Conservation (phyloP, 2,329 filamentous ascomycete species). For the Xylaria sp. region DNA sequence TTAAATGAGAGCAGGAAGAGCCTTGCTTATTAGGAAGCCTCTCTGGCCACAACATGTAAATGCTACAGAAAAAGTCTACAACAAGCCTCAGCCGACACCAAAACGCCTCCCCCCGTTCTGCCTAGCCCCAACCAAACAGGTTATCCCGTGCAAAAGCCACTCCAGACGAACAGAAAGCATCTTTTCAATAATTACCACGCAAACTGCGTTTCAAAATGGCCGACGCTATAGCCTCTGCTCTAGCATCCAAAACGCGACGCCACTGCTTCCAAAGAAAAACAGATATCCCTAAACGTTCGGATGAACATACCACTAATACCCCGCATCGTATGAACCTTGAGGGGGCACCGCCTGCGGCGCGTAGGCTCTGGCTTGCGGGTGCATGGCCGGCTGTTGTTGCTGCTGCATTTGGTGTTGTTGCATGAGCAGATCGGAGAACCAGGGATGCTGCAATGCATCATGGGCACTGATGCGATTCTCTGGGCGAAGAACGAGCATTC, state of each 20-base stretch:
- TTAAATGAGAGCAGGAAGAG: not conserved
- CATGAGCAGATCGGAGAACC: slow-evolving; percentile 82
- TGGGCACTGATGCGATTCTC: slow-evolving; percentile 90
- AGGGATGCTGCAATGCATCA: slow-evolving; percentile 88
- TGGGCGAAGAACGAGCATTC: slow-evolving; percentile 92
- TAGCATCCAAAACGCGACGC: slow-evolving; percentile 1
- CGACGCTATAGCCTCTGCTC: not conserved
- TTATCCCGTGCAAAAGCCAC: slow-evolving; percentile 9
- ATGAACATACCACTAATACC: slow-evolving; percentile 40
- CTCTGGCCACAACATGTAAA: slow-evolving; percentile 30
- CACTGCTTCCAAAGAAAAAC: not conserved
- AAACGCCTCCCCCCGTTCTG: slow-evolving; percentile 31
- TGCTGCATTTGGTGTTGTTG: slow-evolving; percentile 62
- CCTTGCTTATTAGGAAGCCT: slow-evolving; percentile 14
- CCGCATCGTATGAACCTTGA: slow-evolving; percentile 44
- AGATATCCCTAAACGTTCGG: not conserved
- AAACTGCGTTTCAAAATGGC: not conserved
- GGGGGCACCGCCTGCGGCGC: slow-evolving; percentile 45
- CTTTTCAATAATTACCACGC: slow-evolving; percentile 3
- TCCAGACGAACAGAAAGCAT: slow-evolving; percentile 9
- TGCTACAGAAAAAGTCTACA: slow-evolving; percentile 31
- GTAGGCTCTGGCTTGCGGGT: slow-evolving; percentile 53
- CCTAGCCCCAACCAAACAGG: slow-evolving; percentile 11
- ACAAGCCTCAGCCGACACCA: slow-evolving; percentile 20
- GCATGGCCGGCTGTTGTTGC: slow-evolving; percentile 54